These are phyloP conservation scores for Boletellus ananas DNA, from an alignment of 768 basidiomycete species.

Conservation along the genomic window DNA sequence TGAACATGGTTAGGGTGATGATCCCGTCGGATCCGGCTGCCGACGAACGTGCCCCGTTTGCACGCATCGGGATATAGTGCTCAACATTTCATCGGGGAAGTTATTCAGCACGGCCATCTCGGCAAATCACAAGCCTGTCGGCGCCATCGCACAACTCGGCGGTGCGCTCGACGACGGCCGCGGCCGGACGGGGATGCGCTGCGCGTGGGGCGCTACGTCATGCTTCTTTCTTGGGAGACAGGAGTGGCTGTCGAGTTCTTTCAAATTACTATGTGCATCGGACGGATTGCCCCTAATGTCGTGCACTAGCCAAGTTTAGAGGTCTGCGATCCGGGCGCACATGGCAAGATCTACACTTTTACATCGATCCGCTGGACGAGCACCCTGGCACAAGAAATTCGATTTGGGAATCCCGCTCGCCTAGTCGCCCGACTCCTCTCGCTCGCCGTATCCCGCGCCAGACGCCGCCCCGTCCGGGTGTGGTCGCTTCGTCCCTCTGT, in stretches of 20 bases:
- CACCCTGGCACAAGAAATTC: conserved; percentile 34
- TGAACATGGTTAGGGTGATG: neutral
- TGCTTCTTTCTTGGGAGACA: conserved; percentile 16
- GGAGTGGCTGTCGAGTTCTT: conserved; percentile 12
- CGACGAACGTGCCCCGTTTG: no score
- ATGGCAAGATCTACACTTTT: conserved; percentile 28
- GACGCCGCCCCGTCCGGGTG: conserved; percentile 42
- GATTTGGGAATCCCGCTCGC: conserved; percentile 27
- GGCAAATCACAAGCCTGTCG: neutral
- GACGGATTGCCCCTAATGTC: conserved; percentile 16
- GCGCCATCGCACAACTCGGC: conserved; percentile 26
- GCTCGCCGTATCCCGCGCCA: conserved; percentile 25
- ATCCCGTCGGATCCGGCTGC: neutral
- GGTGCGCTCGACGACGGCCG: conserved; percentile 43
- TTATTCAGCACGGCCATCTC: conserved; percentile 10
- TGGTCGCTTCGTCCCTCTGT: conserved; percentile 58
- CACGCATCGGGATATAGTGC: neutral
- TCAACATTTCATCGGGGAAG: neutral
- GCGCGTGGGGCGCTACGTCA: conserved; percentile 11
- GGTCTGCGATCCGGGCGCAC: conserved; percentile 10
- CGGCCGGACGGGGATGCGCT: conserved; percentile 23
- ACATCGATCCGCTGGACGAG: conserved; percentile 22
- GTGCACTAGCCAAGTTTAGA: conserved; percentile 20
- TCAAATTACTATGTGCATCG: conserved; percentile 17
- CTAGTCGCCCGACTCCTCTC: conserved; percentile 34